Base-by-base conservation (phyloP, 192 early-diverging fungal genomes). In the Linderina pennispora region DNA sequence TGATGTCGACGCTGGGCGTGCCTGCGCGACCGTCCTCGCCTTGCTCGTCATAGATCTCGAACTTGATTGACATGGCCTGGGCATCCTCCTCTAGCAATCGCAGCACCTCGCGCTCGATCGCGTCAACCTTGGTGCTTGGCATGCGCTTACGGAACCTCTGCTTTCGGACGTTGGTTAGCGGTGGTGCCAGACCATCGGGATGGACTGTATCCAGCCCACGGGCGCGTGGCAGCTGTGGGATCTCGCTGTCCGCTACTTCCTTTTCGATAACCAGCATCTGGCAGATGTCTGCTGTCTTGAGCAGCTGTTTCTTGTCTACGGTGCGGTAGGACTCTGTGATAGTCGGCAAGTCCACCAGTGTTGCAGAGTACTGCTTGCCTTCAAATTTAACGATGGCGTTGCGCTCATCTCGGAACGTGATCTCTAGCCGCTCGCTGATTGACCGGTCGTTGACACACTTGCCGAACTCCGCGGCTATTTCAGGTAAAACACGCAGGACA, bases 261-360 rank as follows among this genome's bases (percentile, higher is more conserved):
- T 52, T 53, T 28, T 69, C 58, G 2, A 70, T 23, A 4, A 56
- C 10, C 23, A 70, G 37, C 58, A 70, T 70, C 43, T 70, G 66
- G 42, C 66, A 70, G 14, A 70, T 40, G 39, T 70, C 66, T 4
- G 66, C 66, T 0, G 59, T 70, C 44, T 70, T 70, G 16, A 62
- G 43, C 47, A 70, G 11, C 28, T 70, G 66, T 37, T 62, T 70
- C 25, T 51, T 58, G 28, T 70, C 66, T 4, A 53, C 25, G 10
- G 66, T 70, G 5, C 59, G 21, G 15, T 70, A 62, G 21, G 66
- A 39, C 21, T 70, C 66, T 8, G 55, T 62, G 2, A 70, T 51
- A 0, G 66, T 70, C 13, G 66, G 66, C 55, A 70, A 13, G 37
- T 70, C 66, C 14, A 70, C 59, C 23, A 70, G 44, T 26, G n/a